phyloP scores from a whole-genome alignment of 2,329 filamentous ascomycete species.

The Sporothrix brunneoviolacea region DNA sequence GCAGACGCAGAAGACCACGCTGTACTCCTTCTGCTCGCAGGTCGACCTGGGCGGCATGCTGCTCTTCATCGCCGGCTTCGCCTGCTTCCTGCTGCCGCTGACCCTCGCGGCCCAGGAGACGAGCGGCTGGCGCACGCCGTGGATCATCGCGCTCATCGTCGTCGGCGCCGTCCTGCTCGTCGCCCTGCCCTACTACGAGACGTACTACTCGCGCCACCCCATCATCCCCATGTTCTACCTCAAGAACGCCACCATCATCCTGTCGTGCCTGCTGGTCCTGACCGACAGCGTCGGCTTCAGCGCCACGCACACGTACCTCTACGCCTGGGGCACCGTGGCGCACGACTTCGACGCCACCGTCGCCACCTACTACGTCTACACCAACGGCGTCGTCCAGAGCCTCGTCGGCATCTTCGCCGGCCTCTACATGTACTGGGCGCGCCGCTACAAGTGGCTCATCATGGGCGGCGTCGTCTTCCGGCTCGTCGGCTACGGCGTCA shows the following conservation, averaged over 20 bases:
- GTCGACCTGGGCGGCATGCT: constrained; percentile 42
- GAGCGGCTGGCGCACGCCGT: constrained; percentile 32
- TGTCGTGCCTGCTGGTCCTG: constrained; percentile 59
- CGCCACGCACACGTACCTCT: constrained; percentile 60
- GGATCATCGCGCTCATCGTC: constrained; percentile 36
- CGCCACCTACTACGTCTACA: constrained; percentile 53
- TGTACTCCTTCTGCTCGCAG: no score
- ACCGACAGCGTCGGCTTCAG: constrained; percentile 32
- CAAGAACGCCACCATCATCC: constrained; percentile 57
- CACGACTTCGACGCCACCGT: no score
- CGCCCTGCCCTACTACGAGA: constrained; percentile 48
- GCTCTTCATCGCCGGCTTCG: constrained; percentile 40
- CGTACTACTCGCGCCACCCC: constrained; percentile 44
- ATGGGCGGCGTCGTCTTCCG: constrained; percentile 48
- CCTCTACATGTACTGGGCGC: constrained; percentile 54
- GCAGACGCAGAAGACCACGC: no score
- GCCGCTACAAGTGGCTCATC: constrained; percentile 55
- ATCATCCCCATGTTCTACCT: constrained; percentile 55
- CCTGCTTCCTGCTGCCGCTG: constrained; percentile 43
- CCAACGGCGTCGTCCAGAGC: constrained; percentile 57
- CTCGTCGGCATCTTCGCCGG: constrained; percentile 54
- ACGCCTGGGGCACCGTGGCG: no score
- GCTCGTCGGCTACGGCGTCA: constrained; percentile 45
- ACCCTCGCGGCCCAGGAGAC: constrained; percentile 27
- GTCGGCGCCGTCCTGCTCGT: constrained; percentile 33